Evolutionary conservation across 2,329 filamentous ascomycete species (phyloP).

Genomic region (Monilinia laxa): DNA sequence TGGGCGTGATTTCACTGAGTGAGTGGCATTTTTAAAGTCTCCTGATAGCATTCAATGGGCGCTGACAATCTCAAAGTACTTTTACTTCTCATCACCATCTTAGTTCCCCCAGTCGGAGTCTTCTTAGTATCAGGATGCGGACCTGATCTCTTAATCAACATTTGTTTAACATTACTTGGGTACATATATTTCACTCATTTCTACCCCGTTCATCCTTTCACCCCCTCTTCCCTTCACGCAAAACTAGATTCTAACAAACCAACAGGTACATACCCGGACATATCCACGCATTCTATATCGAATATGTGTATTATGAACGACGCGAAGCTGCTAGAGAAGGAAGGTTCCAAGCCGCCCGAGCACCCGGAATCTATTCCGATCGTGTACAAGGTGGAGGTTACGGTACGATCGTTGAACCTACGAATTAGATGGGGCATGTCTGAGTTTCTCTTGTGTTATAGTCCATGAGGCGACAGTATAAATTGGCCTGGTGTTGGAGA

Average conservation of each 20-base stretch:
- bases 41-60: constrained; percentile 42
- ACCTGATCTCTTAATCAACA: constrained; percentile 46
- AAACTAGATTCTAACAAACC: constrained; percentile 46
- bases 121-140: constrained; percentile 45
- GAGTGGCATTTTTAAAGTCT: constrained; percentile 37
- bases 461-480: constrained; percentile 13
- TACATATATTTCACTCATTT: constrained; percentile 26
- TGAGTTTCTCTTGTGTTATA: constrained; percentile 19
- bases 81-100: neutral
- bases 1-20: constrained; percentile 43
- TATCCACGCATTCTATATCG: constrained; percentile 44
- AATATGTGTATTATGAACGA: constrained; percentile 81
- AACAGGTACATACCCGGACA: constrained; percentile 40
- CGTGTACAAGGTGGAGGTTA: constrained; percentile 73
- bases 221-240: too few relatives aligned
- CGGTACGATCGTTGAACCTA: constrained; percentile 43
- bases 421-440: constrained; percentile 16
- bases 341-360: constrained; percentile 51
- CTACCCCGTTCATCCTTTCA: too few relatives aligned
- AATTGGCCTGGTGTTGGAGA: constrained; percentile 3
- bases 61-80: neutral
- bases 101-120: constrained; percentile 45
- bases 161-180: constrained; percentile 44
- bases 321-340: constrained; percentile 62
- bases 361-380: constrained; percentile 70